A percentile compares a stretch with the other conserved stretches of the same genome.
Conservation (phyloP, 1,139 yeast species). For the Wickerhamomyces sp. region DNA sequence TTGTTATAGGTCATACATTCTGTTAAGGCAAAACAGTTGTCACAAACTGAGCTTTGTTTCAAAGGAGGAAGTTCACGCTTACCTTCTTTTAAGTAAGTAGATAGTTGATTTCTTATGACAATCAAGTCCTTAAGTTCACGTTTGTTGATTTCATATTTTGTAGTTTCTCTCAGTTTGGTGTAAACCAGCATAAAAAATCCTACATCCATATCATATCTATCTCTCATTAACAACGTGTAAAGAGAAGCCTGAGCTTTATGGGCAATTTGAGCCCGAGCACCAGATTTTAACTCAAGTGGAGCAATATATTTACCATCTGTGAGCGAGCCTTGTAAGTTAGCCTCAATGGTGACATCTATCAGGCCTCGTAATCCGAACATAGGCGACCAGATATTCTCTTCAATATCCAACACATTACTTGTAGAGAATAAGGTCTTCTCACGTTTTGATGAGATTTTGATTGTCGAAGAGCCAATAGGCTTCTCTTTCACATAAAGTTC, state of each 20-base stretch:
- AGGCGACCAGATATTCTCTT: conserved; percentile 91
- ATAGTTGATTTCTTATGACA: conserved; percentile 67
- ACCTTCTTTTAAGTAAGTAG: conserved; percentile 52
- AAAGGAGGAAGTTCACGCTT: conserved; percentile 56
- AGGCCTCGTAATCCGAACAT: conserved; percentile 87
- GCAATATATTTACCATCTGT: conserved; percentile 43
- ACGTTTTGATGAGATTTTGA: conserved; percentile 37
- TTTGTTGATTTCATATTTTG: conserved; percentile 49
- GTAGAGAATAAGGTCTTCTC: conserved; percentile 46
- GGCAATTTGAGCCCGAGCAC: conserved; percentile 52
- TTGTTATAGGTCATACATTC: conserved; percentile 71
- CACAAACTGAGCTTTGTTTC: conserved; percentile 55
- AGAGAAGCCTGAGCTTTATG: conserved; percentile 88
- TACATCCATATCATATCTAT: conserved; percentile 68
- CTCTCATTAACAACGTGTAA: conserved; percentile 77
- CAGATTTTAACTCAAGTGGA: conserved; percentile 91
- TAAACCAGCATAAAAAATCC: conserved; percentile 69
- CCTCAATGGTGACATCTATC: conserved; percentile 82
- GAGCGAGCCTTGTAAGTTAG: conserved; percentile 36
- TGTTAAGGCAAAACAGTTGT: conserved; percentile 54
- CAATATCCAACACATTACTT: conserved; percentile 70
- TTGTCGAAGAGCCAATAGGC: conserved; percentile 22
- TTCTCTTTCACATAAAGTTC: conserved; percentile 33
- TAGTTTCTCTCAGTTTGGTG: conserved; percentile 56
- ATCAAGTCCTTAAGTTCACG: conserved; percentile 59